These are phyloP conservation scores for Hippophae gyantsensis DNA, from an alignment of 306 rosid species.

Conservation along the genomic window DNA sequence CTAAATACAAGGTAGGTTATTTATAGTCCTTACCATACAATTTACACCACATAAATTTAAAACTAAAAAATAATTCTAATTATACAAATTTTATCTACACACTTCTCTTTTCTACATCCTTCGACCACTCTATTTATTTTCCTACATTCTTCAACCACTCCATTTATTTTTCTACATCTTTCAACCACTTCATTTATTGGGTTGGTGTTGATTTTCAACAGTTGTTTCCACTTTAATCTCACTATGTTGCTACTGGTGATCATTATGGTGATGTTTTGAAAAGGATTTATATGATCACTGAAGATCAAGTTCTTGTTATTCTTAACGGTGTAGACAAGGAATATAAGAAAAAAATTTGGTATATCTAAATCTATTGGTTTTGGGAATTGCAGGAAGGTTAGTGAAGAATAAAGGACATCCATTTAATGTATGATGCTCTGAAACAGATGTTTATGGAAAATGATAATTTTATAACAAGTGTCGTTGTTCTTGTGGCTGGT, in stretches of 20 bases:
- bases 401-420: constrained; percentile 75
- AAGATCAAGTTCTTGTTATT: constrained; percentile 55
- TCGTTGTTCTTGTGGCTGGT: constrained; percentile 53
- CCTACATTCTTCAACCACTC: too few relatives aligned
- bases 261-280: constrained; percentile 61
- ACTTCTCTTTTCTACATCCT: too few relatives aligned
- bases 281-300: constrained; percentile 62
- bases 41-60: too few relatives aligned
- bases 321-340: constrained; percentile 66
- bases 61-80: too few relatives aligned
- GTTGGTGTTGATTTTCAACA: too few relatives aligned
- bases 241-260: constrained; percentile 68
- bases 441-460: constrained; percentile 40
- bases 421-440: constrained; percentile 50
- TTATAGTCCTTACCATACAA: too few relatives aligned
- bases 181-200: too few relatives aligned
- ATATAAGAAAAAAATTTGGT: constrained; percentile 31
- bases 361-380: constrained; percentile 31
- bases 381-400: constrained; percentile 67
- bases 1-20: too few relatives aligned
- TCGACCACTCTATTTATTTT: too few relatives aligned
- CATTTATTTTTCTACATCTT: too few relatives aligned
- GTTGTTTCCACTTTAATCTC: constrained; percentile 43
- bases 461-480: constrained; percentile 24
- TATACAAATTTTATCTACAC: too few relatives aligned